A percentile compares a stretch with the other conserved stretches of the same genome.
phyloP scores from a whole-genome alignment of 2,329 filamentous ascomycete genomes.

The Penicillium sp. region DNA sequence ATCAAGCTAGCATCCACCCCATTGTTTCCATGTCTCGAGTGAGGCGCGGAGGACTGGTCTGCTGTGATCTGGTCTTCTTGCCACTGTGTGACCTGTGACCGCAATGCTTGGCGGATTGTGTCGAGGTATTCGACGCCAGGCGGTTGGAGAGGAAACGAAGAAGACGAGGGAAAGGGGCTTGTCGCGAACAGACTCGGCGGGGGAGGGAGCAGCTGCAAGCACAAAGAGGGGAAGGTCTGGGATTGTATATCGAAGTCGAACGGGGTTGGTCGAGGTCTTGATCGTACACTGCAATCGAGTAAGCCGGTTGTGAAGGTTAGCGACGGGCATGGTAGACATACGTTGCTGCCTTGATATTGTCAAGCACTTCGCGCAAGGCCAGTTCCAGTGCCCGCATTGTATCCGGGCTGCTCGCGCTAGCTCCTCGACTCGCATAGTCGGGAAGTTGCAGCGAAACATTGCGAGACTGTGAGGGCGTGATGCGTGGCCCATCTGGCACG shows the following conservation, averaged over 20 bases:
- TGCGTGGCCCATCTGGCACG: conserved; percentile 39
- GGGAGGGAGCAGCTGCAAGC: conserved; percentile 75
- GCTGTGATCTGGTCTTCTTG: conserved; percentile 49
- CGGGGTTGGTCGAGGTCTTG: conserved; percentile 47
- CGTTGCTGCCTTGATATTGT: conserved; percentile 81
- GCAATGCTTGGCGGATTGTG: conserved; percentile 68
- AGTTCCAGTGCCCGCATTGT: conserved; percentile 82
- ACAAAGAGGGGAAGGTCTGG: conserved; percentile 83
- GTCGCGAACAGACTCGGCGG: conserved; percentile 81
- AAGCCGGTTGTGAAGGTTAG: conserved; percentile 5
- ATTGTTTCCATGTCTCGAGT: conserved; percentile 40
- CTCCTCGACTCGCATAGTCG: conserved; percentile 64
- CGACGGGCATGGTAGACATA: conserved; percentile 46
- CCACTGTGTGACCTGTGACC: conserved; percentile 68
- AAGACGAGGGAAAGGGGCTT: conserved; percentile 73
- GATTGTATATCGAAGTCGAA: conserved; percentile 83
- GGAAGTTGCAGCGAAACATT: conserved; percentile 32
- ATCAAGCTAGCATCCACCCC: conserved; percentile 39
- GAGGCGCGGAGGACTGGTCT: conserved; percentile 27
- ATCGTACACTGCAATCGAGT: conserved; percentile 42
- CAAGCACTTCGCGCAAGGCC: conserved; percentile 78
- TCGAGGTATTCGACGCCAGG: conserved; percentile 74
- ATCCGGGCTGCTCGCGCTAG: conserved; percentile 72
- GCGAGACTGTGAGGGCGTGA: conserved; percentile 36
- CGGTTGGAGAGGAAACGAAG: conserved; percentile 79